A percentile compares a stretch with the other conserved stretches of the same genome.
Evolutionary conservation across 2,329 filamentous ascomycete genomes (phyloP).

Genomic region (Colletotrichum chlorophyti): DNA sequence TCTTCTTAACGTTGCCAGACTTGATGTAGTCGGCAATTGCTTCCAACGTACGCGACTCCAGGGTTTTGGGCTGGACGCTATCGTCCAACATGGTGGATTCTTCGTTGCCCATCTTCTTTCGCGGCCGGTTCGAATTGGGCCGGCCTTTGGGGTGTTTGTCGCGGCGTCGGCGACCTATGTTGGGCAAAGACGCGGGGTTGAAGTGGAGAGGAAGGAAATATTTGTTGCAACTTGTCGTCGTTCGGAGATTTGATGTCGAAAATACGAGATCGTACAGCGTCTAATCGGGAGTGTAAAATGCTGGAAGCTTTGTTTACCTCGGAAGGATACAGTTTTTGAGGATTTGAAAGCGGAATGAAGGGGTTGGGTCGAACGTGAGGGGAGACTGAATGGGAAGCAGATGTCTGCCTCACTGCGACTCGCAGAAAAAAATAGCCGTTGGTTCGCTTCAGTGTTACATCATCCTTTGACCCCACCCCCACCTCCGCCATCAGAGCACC

Average conservation of each 20-base stretch:
- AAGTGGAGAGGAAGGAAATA: neutral
- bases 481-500: neutral
- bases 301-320: too few relatives aligned
- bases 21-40: slow-evolving; percentile 84
- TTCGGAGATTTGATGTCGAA: neutral
- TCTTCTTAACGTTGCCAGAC: slow-evolving; percentile 68
- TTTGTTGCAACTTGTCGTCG: neutral
- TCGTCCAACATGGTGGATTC: slow-evolving; percentile 72
- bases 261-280: too few relatives aligned
- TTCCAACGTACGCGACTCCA: slow-evolving; percentile 73
- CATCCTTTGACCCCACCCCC: slow-evolving; percentile 23
- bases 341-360: neutral
- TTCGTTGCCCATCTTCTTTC: slow-evolving; percentile 83
- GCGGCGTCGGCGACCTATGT: slow-evolving; percentile 48
- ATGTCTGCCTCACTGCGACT: neutral
- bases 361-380: too few relatives aligned
- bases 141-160: slow-evolving; percentile 42
- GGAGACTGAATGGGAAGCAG: neutral
- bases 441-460: slow-evolving; percentile 23
- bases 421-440: slow-evolving; percentile 13
- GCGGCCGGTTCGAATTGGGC: slow-evolving; percentile 38
- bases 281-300: too few relatives aligned
- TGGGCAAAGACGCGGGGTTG: slow-evolving; percentile 32
- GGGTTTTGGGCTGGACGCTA: slow-evolving; percentile 66
- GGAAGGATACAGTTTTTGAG: neutral